Base-by-base conservation (phyloP, 2,329 filamentous ascomycete species). In the Sarocladium strictum region DNA sequence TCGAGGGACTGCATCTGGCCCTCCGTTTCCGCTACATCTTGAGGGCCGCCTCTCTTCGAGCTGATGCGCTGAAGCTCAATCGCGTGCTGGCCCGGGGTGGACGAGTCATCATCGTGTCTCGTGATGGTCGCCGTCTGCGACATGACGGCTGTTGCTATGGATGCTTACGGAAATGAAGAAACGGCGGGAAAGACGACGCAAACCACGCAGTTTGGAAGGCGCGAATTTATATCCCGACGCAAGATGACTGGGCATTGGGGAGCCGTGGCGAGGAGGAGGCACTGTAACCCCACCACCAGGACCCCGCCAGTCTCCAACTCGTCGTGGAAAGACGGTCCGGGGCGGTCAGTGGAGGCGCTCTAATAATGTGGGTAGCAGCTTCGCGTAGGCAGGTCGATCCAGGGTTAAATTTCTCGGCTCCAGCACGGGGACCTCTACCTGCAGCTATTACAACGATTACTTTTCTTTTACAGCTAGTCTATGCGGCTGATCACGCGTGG, bases 51-150 rank as follows among this genome's bases (percentile, higher is more conserved):
- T 35, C 37, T 55, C 21, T 52, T 54, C 40, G 24, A 23, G 54
- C 52, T 35, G n/a, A 56, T 32, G 32, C 53, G 53, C 19, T 47
- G 50, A 15, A 60, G 54, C 47, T 59, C 58, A 27, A 57, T 57
- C 35, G 54, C 49, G 9, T 4, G 11, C 11, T 40, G 15, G 3
- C 7, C 32, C 26, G 21, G 26, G 19, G 12, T 11, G 9, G 4
- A 33, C 24, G 26, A 49, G 17, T 21, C 19, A 2, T 33, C 41
- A 19, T 33, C 35, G 12, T 9, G 27, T 21, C 32, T n/a, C 17
- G 53, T 51, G 15, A 55, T 23, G 7, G 56, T 57, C 7, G 53
- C 53, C n/a, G 56, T 57, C 23, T 57, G 53, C 3, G 56, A 53
- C 56, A 57, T 57, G 40, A 14, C 21, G n/a, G n/a, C n/a, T n/a